Conservation (phyloP, 1,284 basidiomycete genomes). For the Ganoderma lingzhi region DNA sequence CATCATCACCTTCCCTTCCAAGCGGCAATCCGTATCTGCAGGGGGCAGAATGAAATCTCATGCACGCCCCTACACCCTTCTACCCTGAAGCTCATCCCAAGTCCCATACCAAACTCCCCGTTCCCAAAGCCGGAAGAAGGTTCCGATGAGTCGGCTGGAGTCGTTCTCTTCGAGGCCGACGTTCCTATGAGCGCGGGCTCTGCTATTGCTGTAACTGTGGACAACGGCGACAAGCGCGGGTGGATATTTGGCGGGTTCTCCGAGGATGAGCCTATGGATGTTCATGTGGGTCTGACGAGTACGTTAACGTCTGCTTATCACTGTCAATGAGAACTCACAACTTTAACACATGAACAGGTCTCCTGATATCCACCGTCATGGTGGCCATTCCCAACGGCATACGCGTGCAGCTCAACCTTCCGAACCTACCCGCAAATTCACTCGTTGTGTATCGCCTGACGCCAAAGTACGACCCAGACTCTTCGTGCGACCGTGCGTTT, state of each 20-base stretch:
- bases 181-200: slow-evolving; percentile 39
- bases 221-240: slow-evolving; percentile 59
- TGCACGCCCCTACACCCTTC: slow-evolving; percentile 56
- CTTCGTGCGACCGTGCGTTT: slow-evolving; percentile 31
- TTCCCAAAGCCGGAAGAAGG: slow-evolving; percentile 77
- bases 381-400: slow-evolving; percentile 45
- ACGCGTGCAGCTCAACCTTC: slow-evolving; percentile 38
- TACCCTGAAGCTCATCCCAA: slow-evolving; percentile 67
- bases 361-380: slow-evolving; percentile 34
- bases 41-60: slow-evolving; percentile 21
- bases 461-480: slow-evolving; percentile 31
- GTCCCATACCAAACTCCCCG: slow-evolving; percentile 54
- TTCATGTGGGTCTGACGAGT: slow-evolving; percentile 54
- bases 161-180: slow-evolving; percentile 66
- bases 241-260: slow-evolving; percentile 71
- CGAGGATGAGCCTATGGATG: slow-evolving; percentile 41
- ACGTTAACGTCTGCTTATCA: slow-evolving; percentile 36
- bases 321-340: slow-evolving; percentile 1
- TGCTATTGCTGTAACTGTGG: slow-evolving; percentile 63
- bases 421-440: slow-evolving; percentile 58
- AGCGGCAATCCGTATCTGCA: slow-evolving; percentile 56
- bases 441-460: slow-evolving; percentile 70
- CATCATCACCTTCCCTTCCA: slow-evolving; percentile 51
- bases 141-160: slow-evolving; percentile 75
- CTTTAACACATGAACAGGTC: slow-evolving; percentile 19